These are phyloP conservation scores for Aspergillus sp. DNA, from an alignment of 2,329 filamentous ascomycete species.

Conservation along the genomic window DNA sequence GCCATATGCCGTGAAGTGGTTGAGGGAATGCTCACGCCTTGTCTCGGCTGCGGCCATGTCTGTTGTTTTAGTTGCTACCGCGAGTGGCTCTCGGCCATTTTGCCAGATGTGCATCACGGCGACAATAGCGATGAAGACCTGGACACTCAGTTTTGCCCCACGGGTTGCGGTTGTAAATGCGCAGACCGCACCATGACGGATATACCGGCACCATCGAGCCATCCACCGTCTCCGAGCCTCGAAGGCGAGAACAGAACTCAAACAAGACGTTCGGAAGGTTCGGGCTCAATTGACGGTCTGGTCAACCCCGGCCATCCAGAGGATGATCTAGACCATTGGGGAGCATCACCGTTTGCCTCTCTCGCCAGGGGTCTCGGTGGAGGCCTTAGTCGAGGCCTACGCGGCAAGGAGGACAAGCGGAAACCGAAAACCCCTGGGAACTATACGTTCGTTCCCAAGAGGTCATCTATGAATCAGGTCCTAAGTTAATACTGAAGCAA, in stretches of 20 bases:
- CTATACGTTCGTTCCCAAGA: conserved; percentile 23
- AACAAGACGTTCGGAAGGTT: conserved; percentile 13
- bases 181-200: conserved; percentile 37
- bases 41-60: conserved; percentile 49
- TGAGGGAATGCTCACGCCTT: conserved; percentile 47
- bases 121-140: conserved; percentile 17
- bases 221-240: conserved; percentile 17
- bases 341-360: conserved; percentile 39
- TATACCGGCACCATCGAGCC: conserved; percentile 31
- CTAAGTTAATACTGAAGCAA: conserved; percentile 13
- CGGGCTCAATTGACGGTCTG: conserved; percentile 14
- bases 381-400: conserved; percentile 42
- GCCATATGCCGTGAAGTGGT: conserved; percentile 45
- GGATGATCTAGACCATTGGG: conserved; percentile 37
- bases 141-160: conserved; percentile 39
- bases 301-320: conserved; percentile 28
- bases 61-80: conserved; percentile 47
- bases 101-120: conserved; percentile 10
- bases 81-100: conserved; percentile 38
- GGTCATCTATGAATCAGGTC: conserved; percentile 26
- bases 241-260: conserved; percentile 22
- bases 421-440: conserved; percentile 18
- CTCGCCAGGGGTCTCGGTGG: conserved; percentile 44
- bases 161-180: conserved; percentile 50
- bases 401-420: conserved; percentile 31